phyloP scores from a whole-genome alignment of 805 yeast genomes.

The Kregervanrija fluxuum region DNA sequence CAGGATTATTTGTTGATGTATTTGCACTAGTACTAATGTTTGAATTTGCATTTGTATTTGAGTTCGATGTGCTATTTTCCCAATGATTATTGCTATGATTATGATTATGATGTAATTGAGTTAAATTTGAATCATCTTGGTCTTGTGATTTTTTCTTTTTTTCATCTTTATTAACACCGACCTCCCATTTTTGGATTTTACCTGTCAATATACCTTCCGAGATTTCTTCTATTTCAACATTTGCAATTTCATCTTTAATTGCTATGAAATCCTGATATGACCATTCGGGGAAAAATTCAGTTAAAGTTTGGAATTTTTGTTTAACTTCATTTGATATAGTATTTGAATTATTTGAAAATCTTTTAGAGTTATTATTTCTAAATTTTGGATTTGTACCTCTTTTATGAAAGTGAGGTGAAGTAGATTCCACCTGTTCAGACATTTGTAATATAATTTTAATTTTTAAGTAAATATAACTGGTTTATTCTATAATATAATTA shows the following conservation, averaged over 20 bases:
- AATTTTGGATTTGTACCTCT: slow-evolving; percentile 23
- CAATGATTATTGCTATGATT: no score
- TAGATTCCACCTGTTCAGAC: slow-evolving; percentile 25
- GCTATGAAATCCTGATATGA: slow-evolving; percentile 71
- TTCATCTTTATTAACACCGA: slow-evolving; percentile 47
- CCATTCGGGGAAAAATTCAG: slow-evolving; percentile 95
- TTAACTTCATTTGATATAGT: slow-evolving; percentile 24
- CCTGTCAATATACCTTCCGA: slow-evolving; percentile 87
- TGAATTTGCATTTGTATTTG: slow-evolving; percentile 4
- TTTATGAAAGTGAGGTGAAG: slow-evolving; percentile 10
- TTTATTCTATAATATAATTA: no score
- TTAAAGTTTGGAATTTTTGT: slow-evolving; percentile 45
- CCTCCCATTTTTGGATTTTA: slow-evolving; percentile 90
- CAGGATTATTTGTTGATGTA: slow-evolving; percentile 1
- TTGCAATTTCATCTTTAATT: slow-evolving; percentile 62
- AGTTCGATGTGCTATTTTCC: slow-evolving; percentile 4
- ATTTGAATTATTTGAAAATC: slow-evolving; percentile 19
- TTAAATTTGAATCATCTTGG: slow-evolving; percentile 6
- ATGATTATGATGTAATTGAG: slow-evolving; percentile 6
- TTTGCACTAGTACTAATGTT: slow-evolving; percentile 1
- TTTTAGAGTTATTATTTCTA: slow-evolving; percentile 39
- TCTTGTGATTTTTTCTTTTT: slow-evolving; percentile 16
- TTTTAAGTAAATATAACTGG: no score
- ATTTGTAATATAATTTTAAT: slow-evolving; percentile 13
- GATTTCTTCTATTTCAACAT: slow-evolving; percentile 66